Conservation (phyloP, 176 grass and related monocot genomes). For the Tuctoria greenei region DNA sequence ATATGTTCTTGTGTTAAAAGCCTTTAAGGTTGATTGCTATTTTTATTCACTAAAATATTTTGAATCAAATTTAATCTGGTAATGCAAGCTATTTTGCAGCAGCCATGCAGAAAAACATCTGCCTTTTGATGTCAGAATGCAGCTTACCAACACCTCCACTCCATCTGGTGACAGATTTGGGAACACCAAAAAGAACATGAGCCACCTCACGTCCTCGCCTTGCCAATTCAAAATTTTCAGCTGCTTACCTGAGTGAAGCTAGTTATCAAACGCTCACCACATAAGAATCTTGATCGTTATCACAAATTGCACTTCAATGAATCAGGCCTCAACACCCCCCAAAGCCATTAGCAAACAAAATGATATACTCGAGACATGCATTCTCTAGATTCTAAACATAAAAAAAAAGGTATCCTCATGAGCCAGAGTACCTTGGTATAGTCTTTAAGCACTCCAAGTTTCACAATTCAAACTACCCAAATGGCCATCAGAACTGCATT, state of each 20-base stretch:
- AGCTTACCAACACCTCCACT: not conserved
- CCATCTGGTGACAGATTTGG: not conserved
- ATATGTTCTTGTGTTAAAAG: slow-evolving; percentile 51
- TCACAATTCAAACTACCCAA: not conserved
- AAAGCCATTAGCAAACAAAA: not conserved
- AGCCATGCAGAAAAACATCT: too few species aligned
- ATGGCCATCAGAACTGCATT: not conserved
- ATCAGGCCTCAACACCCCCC: not conserved
- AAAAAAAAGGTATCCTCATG: not conserved
- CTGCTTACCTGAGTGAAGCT: not conserved
- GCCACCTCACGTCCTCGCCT: not conserved
- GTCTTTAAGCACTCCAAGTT: not conserved
- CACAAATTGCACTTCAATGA: not conserved
- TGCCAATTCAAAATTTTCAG: not conserved
- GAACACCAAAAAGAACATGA: not conserved
- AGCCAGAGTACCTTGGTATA: not conserved
- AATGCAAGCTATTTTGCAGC: too few species aligned
- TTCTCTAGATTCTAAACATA: not conserved
- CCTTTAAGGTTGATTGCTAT: slow-evolving; percentile 44
- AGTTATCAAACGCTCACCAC: too few species aligned
- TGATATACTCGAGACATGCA: not conserved
- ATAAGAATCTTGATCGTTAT: not conserved
- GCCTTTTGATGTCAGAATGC: not conserved
- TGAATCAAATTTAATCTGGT: too few species aligned
- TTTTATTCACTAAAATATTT: not conserved